Conservation (phyloP, 148 eudicot genomes). For the Chenopodium formosanum region DNA sequence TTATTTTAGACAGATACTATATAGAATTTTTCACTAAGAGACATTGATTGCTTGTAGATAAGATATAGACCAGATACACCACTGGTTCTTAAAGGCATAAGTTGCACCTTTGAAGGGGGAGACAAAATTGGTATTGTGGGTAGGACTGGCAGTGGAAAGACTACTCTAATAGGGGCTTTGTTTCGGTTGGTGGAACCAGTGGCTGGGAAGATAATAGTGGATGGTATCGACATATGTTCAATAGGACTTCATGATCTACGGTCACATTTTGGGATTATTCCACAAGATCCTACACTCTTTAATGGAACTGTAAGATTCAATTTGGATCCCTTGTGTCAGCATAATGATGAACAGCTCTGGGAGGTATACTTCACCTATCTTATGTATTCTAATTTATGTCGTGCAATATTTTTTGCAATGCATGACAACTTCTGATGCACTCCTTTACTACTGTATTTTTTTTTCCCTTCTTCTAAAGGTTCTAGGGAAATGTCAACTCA, state of each 20-base stretch:
- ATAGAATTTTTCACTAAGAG: conserved; percentile 4
- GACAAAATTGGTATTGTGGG: conserved; percentile 88
- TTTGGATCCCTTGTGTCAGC: conserved; percentile 71
- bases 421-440: background rate
- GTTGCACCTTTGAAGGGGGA: conserved; percentile 87
- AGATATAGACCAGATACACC: conserved; percentile 75
- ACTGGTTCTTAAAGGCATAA: conserved; percentile 75
- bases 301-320: conserved; percentile 88
- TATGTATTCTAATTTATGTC: background rate
- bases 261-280: conserved; percentile 77
- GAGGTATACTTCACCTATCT: conserved; percentile 47
- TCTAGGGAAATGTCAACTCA: conserved; percentile 79
- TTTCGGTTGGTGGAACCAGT: conserved; percentile 83
- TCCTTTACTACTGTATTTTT: background rate
- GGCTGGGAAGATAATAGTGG: conserved; percentile 70
- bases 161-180: conserved; percentile 82
- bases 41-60: conserved; percentile 40
- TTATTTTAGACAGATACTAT: background rate
- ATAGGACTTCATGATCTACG: conserved; percentile 89
- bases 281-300: conserved; percentile 91
- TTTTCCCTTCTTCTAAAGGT: conserved; percentile 38
- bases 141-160: conserved; percentile 92
- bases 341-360: conserved; percentile 68
- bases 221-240: conserved; percentile 65
- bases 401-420: background rate